Base-by-base conservation (phyloP, 495 filamentous ascomycete genomes). In the Talaromyces borbonicus region DNA sequence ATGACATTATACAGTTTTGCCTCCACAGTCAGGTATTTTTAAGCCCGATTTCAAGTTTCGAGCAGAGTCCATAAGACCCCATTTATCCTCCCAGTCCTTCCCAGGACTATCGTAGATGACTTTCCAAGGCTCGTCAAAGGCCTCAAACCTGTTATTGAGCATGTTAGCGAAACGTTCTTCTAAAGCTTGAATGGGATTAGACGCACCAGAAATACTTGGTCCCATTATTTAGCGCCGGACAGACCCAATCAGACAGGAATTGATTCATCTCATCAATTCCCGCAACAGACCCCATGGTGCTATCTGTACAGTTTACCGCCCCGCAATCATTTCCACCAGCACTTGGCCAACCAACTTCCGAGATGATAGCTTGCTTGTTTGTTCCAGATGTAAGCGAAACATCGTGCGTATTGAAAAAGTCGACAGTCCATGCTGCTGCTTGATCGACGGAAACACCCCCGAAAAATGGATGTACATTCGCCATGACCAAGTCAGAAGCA, bases 121-220 rank as follows among this genome's bases (percentile, higher is more conserved):
- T 66, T 96, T 96, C 92, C 92, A 98, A 2, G 90, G 87, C 65
- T 95, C 90, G 56, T 95, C 90, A 56, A 95, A 96, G 12, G 88
- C 87, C 61, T 88, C 84, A 56, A 95, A 95, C 78, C 79, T 83
- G 45, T 49, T 20, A 18, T 6, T 27, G 38, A 9, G 1, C 19
- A 8, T 42, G 26, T 50, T 46, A 55, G 45, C 36, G 26, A 18
- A 41, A 7, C 51, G 50, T 33, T 61, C 19, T 42, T n/a, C 20
- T 8, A 8, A 23, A 20, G 8, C 22, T 20, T 32, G 18, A 39
- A 15, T 15, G 12, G 27, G 45, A 26, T 5, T 23, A 47, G 19
- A 61, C 77, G 53, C 64, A 85, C 92, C 90, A 96, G 58, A 95
- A 96, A 59, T 95, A 98, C 31, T 90, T 79, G 0, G 88, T 96